Evolutionary conservation across 2,329 filamentous ascomycete genomes (phyloP), one percentile per base, ranked within the genome.

Genomic region (Curvularia sp.): DNA sequence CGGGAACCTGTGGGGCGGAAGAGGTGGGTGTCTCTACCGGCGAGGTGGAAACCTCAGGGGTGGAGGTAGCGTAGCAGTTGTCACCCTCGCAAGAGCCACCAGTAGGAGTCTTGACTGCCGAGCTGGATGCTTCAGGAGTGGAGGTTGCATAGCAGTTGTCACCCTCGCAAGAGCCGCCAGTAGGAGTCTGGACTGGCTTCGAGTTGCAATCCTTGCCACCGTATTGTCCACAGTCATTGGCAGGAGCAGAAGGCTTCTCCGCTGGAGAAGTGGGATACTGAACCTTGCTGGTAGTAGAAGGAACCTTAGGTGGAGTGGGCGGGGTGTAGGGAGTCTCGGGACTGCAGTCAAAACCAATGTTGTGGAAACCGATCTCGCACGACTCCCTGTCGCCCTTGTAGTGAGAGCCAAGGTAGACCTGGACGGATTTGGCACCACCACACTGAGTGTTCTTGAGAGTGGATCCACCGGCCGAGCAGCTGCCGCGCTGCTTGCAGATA

Each of bases 401-500:
- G 54, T 70, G 65, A 53, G 67, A 63, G 22, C 89, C 86, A 58
- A 85, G 78, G 64, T 83, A 80, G 75, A 97, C 88, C 54, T 86
- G 88, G 61, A 97, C 92, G 57, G 87, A 88, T 75, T 85, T 92
- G 65, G 94, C 93, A 78, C 93, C 93, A 86, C 93, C 94, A 77
- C 94, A 98, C 84, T 97, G 92, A 61, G 82, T 86, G 85, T 97
- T 97, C 79, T 86, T 80, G 70, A 97, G 83, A 47, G 84, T 85
- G 58, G 87, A 88, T 70, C 91, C 91, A 15, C 83, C 81, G 55
- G 84, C 81, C 64, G 83, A 86, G 85, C 92, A 96, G 50, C 49
- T 59, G 57, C 60, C 20, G 48, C 86, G 87, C 70, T 96, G 90
- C 81, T 91, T 94, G 88, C 94, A 98, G 60, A 78, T 86, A 13